phyloP scores from a whole-genome alignment of 2,329 filamentous ascomycete genomes.

The Pseudonectria foliicola region DNA sequence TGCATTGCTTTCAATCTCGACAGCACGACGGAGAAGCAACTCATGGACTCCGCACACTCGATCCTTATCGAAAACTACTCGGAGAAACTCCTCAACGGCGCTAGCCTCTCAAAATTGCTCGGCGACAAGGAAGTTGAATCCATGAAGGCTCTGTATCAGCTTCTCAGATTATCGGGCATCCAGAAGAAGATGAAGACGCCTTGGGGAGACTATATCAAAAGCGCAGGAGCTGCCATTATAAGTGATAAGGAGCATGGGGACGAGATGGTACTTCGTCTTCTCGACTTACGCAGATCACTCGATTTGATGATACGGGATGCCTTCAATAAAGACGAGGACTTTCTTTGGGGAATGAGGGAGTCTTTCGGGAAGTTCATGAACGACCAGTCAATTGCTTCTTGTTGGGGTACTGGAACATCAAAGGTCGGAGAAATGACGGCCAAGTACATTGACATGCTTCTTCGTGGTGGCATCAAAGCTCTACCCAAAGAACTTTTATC shows the following conservation, averaged over 20 bases:
- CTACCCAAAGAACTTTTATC: slow-evolving; percentile 63
- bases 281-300: slow-evolving; percentile 72
- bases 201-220: slow-evolving; percentile 73
- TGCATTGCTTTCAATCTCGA: slow-evolving; percentile 80
- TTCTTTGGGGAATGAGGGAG: slow-evolving; percentile 73
- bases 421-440: slow-evolving; percentile 99
- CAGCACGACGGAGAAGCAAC: slow-evolving; percentile 68
- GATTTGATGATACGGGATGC: slow-evolving; percentile 70
- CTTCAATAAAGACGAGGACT: slow-evolving; percentile 69
- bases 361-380: slow-evolving; percentile 91
- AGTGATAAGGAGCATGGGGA: slow-evolving; percentile 71
- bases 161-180: slow-evolving; percentile 66
- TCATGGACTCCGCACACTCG: slow-evolving; percentile 67
- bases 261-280: slow-evolving; percentile 77
- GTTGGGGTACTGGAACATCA: slow-evolving; percentile 75
- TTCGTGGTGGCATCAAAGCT: slow-evolving; percentile 81
- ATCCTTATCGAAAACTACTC: slow-evolving; percentile 65
- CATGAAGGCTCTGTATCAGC: slow-evolving; percentile 67
- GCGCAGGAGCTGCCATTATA: slow-evolving; percentile 69
- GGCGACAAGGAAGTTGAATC: slow-evolving; percentile 62
- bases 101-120: slow-evolving; percentile 66
- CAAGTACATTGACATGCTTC: slow-evolving; percentile 85
- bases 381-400: slow-evolving; percentile 64
- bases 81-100: slow-evolving; percentile 55
- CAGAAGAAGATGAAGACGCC: slow-evolving; percentile 62